These are phyloP conservation scores for Nyssa sinensis DNA, from an alignment of 148 eudicot species.

Conservation along the genomic window DNA sequence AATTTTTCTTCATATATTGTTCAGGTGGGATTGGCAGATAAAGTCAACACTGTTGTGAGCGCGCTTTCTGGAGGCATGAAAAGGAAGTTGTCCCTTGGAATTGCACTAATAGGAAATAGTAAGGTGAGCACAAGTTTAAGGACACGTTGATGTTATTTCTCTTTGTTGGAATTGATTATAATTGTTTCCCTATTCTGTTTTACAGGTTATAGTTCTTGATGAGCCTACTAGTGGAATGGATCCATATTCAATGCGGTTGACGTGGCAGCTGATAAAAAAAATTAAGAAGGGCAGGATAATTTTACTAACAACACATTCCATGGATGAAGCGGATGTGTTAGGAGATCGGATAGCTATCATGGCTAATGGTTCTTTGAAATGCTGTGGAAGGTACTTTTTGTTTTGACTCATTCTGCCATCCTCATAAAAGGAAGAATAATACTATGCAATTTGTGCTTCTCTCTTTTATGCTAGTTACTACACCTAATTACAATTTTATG, in stretches of 20 bases:
- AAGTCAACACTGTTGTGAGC: constrained; percentile 67
- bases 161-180: neutral
- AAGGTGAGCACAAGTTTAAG: constrained; percentile 50
- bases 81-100: constrained; percentile 91
- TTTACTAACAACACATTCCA: constrained; percentile 92
- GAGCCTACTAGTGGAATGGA: constrained; percentile 99
- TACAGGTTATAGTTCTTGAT: constrained; percentile 86
- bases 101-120: constrained; percentile 91
- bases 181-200: constrained; percentile 14
- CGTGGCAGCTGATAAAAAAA: constrained; percentile 92
- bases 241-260: constrained; percentile 98
- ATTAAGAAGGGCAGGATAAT: constrained; percentile 91
- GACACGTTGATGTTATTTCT: constrained; percentile 1
- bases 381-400: constrained; percentile 83
- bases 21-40: constrained; percentile 96
- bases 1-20: constrained; percentile 1
- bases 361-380: constrained; percentile 95
- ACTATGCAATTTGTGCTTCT: neutral
- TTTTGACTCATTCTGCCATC: neutral
- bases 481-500: neutral
- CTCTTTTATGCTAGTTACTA: neutral
- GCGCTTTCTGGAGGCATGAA: constrained; percentile 99
- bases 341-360: constrained; percentile 99
- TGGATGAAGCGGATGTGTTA: constrained; percentile 98
- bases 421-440: neutral